Percentiles rank a stretch among this genome's conserved stretches.
Evolutionary conservation across 225 moss, liverwort and hornwort species (phyloP).

Genomic region (Sphagnum tenellum): DNA sequence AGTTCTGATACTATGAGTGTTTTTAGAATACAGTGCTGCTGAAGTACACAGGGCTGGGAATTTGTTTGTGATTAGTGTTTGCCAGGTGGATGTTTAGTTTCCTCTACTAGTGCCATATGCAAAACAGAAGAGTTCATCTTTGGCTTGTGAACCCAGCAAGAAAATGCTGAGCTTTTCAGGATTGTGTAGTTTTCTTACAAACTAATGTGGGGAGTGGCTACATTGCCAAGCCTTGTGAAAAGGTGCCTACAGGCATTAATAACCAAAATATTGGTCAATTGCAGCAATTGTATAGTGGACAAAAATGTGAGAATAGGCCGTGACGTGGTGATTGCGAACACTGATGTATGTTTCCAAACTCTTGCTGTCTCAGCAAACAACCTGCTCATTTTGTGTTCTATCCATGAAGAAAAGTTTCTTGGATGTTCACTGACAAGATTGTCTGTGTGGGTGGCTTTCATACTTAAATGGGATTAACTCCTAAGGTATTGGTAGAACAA

Average conservation of each 20-base stretch:
- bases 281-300: slow-evolving; percentile 55
- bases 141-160: neutral
- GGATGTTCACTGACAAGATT: neutral
- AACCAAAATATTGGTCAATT: neutral
- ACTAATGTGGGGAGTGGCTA: neutral
- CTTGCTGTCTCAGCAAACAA: no score
- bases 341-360: slow-evolving; percentile 28
- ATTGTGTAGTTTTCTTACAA: no score
- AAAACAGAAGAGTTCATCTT: neutral
- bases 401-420: no score
- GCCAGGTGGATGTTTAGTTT: no score
- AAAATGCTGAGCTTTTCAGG: neutral
- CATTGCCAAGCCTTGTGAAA: neutral
- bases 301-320: slow-evolving; percentile 62
- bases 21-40: no score
- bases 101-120: neutral
- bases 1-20: no score
- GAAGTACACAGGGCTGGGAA: no score
- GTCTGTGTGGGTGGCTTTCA: no score
- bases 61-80: no score
- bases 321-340: slow-evolving; percentile 49
- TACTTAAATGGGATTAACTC: no score
- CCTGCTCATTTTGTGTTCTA: no score
- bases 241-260: neutral
- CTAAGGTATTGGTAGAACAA: neutral